These are phyloP conservation scores for Macrocybe gigantea DNA, from an alignment of 768 basidiomycete genomes.

Conservation along the genomic window DNA sequence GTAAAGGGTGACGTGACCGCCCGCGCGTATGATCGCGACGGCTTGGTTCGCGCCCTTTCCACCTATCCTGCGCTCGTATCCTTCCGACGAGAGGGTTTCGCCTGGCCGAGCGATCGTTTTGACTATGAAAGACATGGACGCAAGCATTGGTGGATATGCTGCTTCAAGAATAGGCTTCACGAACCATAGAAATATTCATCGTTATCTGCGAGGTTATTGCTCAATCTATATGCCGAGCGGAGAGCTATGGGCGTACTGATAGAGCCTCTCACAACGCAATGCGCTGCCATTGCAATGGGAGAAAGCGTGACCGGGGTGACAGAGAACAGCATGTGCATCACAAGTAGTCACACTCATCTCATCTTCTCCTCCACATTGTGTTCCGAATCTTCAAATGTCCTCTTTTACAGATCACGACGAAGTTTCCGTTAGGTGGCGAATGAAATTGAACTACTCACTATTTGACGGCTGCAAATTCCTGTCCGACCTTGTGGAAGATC, in stretches of 20 bases:
- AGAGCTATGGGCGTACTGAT: no score
- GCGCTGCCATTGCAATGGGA: no score
- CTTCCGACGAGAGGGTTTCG: conserved; percentile 51
- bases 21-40: conserved; percentile 48
- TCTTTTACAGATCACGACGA: conserved; percentile 26
- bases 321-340: no score
- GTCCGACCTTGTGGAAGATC: conserved; percentile 18
- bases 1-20: conserved; percentile 39
- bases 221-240: no score
- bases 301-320: no score
- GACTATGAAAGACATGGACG: conserved; percentile 25
- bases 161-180: conserved; percentile 1
- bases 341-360: no score
- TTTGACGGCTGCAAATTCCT: conserved; percentile 20
- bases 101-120: conserved; percentile 48
- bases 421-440: conserved; percentile 20
- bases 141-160: background rate
- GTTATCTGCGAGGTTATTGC: conserved; percentile 28
- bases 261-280: no score
- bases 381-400: no score
- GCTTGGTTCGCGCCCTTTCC: conserved; percentile 67
- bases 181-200: conserved; percentile 55
- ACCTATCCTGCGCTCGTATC: conserved; percentile 43
- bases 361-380: no score
- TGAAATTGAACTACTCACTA: conserved; percentile 22